phyloP scores from a whole-genome alignment of 129 eudicot species.

The Deinandra increscens region DNA sequence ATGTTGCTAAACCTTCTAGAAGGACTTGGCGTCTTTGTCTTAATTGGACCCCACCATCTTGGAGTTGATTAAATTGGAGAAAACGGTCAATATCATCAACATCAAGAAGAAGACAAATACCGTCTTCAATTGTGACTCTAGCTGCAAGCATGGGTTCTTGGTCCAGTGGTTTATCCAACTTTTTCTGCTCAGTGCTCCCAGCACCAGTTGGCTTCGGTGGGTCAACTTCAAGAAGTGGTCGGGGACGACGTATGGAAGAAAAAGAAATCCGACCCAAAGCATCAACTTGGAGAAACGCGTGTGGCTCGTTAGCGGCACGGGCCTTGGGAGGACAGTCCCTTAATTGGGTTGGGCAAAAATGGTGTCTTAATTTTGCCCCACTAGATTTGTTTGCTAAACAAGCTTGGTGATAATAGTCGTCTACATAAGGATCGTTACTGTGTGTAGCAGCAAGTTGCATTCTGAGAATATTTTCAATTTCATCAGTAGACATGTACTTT shows the following conservation, averaged over 20 bases:
- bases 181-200: constrained; percentile 51
- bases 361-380: constrained; percentile 72
- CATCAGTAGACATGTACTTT: constrained; percentile 81
- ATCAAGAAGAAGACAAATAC: constrained; percentile 79
- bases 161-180: constrained; percentile 72
- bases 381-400: constrained; percentile 58
- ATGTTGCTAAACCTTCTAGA: constrained; percentile 82
- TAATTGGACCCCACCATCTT: constrained; percentile 66
- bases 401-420: constrained; percentile 94
- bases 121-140: constrained; percentile 87
- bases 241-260: constrained; percentile 93
- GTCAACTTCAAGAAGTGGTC: constrained; percentile 93
- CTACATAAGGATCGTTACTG: constrained; percentile 87
- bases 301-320: constrained; percentile 73
- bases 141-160: constrained; percentile 99
- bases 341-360: constrained; percentile 75
- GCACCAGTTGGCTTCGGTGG: constrained; percentile 45
- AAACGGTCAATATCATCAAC: constrained; percentile 92
- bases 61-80: constrained; percentile 71
- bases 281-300: constrained; percentile 86
- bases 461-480: constrained; percentile 78
- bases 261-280: constrained; percentile 92
- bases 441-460: constrained; percentile 94
- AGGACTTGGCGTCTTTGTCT: constrained; percentile 72
- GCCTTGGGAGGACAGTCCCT: constrained; percentile 60